Conservation (phyloP, 305 asterid species). For the Salvia sclarea region DNA sequence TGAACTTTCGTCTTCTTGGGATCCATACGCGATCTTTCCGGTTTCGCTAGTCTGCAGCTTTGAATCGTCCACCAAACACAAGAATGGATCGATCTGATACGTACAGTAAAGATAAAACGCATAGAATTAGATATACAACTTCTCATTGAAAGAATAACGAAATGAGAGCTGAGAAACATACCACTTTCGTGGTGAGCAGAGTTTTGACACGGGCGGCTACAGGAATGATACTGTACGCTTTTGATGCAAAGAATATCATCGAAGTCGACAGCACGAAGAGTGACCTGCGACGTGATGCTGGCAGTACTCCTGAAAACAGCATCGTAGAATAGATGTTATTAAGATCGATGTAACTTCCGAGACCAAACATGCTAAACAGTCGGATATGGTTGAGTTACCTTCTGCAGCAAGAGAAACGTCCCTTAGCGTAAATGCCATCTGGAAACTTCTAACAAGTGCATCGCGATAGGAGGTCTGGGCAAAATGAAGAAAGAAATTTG, state of each 20-base stretch:
- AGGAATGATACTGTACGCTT: conserved; percentile 75
- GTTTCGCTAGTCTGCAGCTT: conserved; percentile 66
- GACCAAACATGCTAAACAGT: not conserved
- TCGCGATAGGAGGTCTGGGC: conserved; percentile 77
- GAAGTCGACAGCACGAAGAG: conserved; percentile 77
- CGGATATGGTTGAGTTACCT: conserved; percentile 45
- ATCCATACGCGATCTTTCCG: conserved; percentile 60
- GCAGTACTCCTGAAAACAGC: conserved; percentile 62
- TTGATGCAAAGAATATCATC: conserved; percentile 83
- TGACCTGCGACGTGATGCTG: conserved; percentile 89
- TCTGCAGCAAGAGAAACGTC: conserved; percentile 55
- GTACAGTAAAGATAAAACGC: conserved; percentile 8
- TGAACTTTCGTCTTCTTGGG: conserved; percentile 68
- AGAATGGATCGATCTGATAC: conserved; percentile 89
- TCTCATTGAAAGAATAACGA: not conserved
- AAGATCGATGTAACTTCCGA: not conserved
- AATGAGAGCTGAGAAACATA: conserved; percentile 39
- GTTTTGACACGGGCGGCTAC: conserved; percentile 61
- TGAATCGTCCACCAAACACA: conserved; percentile 77
- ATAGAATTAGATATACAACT: not conserved
- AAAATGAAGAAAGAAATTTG: conserved; percentile 18
- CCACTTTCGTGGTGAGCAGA: conserved; percentile 55
- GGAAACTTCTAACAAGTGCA: conserved; percentile 77
- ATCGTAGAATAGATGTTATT: not conserved
- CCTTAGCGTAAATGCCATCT: conserved; percentile 81